phyloP scores from a whole-genome alignment of 2,329 filamentous ascomycete species.

The Dactylonectria macrodidyma region DNA sequence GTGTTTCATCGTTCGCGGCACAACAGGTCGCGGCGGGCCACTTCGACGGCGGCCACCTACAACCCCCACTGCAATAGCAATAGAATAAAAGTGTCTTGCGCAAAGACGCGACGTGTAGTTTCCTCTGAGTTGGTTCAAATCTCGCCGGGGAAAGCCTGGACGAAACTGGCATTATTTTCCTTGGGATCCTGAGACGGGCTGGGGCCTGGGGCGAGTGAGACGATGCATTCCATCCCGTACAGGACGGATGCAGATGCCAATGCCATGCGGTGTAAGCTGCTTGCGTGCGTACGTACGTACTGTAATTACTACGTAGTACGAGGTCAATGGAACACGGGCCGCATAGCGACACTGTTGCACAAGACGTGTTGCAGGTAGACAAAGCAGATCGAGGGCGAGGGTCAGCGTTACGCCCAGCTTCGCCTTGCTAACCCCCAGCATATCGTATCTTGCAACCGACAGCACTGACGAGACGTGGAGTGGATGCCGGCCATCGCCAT shows the following conservation, averaged over 20 bases:
- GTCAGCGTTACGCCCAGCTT: background rate
- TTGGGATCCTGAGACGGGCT: conserved; percentile 21
- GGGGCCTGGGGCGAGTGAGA: conserved; percentile 4
- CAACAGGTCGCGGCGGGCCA: conserved; percentile 21
- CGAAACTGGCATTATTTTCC: background rate
- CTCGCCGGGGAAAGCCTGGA: background rate
- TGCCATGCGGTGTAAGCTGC: background rate
- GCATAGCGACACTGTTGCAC: conserved; percentile 16
- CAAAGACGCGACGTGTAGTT: background rate
- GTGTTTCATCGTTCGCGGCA: conserved; percentile 27
- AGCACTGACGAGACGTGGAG: conserved; percentile 3
- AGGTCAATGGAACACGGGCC: conserved; percentile 11
- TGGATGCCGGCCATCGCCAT: conserved; percentile 16
- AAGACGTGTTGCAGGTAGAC: conserved; percentile 14
- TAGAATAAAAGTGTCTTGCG: conserved; percentile 2
- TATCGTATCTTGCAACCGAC: conserved; percentile 1
- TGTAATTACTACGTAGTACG: background rate
- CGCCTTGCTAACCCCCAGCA: conserved; percentile 3
- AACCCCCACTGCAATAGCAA: background rate
- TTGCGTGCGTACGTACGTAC: background rate
- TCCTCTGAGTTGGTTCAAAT: background rate
- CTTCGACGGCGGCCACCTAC: conserved; percentile 11
- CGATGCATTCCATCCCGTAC: conserved; percentile 18
- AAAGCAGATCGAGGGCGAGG: background rate
- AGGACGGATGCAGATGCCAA: background rate